phyloP scores from a whole-genome alignment of 257 asterid genomes.

The Solanum virginianum region DNA sequence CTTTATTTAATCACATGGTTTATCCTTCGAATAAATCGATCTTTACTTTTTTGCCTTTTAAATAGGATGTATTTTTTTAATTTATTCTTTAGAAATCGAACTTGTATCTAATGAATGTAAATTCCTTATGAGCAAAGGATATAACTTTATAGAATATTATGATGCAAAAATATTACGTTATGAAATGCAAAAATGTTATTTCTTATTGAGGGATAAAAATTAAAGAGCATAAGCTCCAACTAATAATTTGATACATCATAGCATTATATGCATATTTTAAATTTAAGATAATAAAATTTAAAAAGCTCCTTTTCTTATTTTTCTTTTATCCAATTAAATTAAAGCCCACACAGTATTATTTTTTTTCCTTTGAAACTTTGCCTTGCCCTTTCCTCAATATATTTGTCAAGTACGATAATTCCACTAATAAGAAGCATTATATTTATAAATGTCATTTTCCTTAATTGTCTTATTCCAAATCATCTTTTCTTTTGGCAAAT shows the following conservation, averaged over 20 bases:
- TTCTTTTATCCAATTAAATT: background rate
- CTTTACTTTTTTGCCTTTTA: background rate
- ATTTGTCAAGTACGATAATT: background rate
- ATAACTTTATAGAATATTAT: too few species aligned
- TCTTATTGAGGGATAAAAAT: too few species aligned
- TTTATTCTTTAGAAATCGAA: too few species aligned
- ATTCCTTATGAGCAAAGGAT: too few species aligned
- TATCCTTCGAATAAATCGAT: background rate
- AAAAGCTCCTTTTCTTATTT: too few species aligned
- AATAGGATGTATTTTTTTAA: too few species aligned
- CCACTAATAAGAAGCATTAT: background rate
- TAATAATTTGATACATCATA: background rate
- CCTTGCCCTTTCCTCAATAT: background rate
- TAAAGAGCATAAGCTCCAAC: too few species aligned
- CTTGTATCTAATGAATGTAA: too few species aligned
- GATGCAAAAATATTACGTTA: too few species aligned
- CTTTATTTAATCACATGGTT: background rate
- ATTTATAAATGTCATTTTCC: background rate
- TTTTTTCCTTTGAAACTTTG: background rate
- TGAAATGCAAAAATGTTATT: too few species aligned
- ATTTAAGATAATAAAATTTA: too few species aligned
- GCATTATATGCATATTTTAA: background rate
- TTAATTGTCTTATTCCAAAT: background rate
- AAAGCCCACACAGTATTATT: background rate
- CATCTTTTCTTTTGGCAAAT: background rate